Base-by-base conservation (phyloP, 1,284 basidiomycete genomes). In the Earliella scabrosa region DNA sequence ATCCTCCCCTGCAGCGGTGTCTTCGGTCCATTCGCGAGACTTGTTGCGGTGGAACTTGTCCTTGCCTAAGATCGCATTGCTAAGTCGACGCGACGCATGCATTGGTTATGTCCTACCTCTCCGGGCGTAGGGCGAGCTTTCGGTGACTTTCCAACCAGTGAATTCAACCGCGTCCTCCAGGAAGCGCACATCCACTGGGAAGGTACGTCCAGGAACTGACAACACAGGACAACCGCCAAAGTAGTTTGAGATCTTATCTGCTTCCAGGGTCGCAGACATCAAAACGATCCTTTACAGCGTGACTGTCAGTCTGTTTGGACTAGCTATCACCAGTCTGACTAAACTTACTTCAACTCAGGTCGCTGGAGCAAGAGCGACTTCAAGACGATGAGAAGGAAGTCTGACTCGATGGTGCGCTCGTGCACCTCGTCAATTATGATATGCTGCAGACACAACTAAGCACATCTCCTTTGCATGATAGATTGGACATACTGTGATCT, bases 191-290 rank as follows among this genome's bases (percentile, higher is more conserved):
- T 93, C 87, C 11, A 99, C 97, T 9, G 97, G 97, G 77, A 95
- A 99, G 0, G 96, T 98, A n/a, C 97, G 85, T 2, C 97, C 97
- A 8, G 97, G 97, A 16, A 99, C 93, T 60, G 86, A 86, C 43
- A 98, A 78, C 24, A 88, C 87, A 0, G 95, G 95, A 69, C 96
- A 98, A 24, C 88, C 88, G 20, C 91, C 93, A 69, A 99, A 98
- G 74, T 93, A 99, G 21, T 75, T 77, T n/a, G 95, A 93, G 49
- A 99, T 89, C 74, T 98, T 97, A 58, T 96, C 91, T 0, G 94
- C 92, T 67, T 99, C 95, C 27, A 98, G 81, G 0, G 97, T 99
- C 0, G 97, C 97, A 23, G 95, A 98, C 97, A 99, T 99, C 52
- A 99, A 82, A 31, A 99, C 86, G 29, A 99, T 86, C 74, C 93